Evolutionary conservation across 441 rosid species (phyloP), one percentile per base, ranked within the genome.

Genomic region (Populus hybrid): DNA sequence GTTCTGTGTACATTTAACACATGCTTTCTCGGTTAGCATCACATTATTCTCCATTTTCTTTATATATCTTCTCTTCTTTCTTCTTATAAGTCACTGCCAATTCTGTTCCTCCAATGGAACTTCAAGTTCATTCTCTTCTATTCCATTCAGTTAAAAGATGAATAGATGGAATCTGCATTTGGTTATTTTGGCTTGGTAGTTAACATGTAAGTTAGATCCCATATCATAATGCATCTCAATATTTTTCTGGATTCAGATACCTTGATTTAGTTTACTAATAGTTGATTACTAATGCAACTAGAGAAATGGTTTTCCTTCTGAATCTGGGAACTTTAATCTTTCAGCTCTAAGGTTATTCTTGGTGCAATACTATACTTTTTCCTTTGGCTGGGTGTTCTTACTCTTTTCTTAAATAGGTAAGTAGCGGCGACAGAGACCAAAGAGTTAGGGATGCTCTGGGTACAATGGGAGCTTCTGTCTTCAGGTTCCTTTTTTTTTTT

Each of bases 391-490:
- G 63, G 12, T 76, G 46, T 66, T 67, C 81, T 70, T 42, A 75
- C 73, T 21, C 34, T 67, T 74, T 63, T 23, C 59, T 75, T 74
- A 54, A 59, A 73, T 90, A 96, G 99, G 92, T 92, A 81, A 91
- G 91, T 78, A 76, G 84, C 12, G 99, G 99, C 68, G 84, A 87
- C 80, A 87, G 81, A 86, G 89, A 97, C 78, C 91, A 95, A 78
- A 88, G 99, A 65, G 85, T 93, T 80, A 92, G 87, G 86, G 98
- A 90, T 80, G 94, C 97, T 30, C 83, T 97, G 6, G 85, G 89
- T 67, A 95, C 99, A 6, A 95, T 96, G 99, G 99, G 99, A 46
- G 95, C 98, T 82, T 96, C 99, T 34, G 99, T 96, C 71, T 96
- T 96, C 90, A 95, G 99, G 99, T 90, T 79, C 46, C 32, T 30